These are phyloP conservation scores for Boletus eberwhitei DNA, from an alignment of 768 basidiomycete species.

Conservation along the genomic window DNA sequence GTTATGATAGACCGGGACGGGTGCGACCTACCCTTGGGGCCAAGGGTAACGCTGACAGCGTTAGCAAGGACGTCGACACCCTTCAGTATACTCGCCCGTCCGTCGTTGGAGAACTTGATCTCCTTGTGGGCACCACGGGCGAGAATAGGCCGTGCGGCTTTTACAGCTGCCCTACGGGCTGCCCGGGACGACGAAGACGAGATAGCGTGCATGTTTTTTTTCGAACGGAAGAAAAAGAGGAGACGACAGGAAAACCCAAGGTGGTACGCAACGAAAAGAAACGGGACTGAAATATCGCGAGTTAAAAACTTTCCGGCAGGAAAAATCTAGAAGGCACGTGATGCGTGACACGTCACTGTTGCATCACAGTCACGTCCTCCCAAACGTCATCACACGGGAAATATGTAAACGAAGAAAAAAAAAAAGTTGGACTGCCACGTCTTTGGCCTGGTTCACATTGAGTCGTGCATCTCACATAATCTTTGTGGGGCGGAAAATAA, in stretches of 20 bases:
- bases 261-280: not conserved
- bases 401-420: too few relatives aligned
- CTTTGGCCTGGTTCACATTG: too few relatives aligned
- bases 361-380: not conserved
- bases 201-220: conserved; percentile 63
- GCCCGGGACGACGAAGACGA: conserved; percentile 62
- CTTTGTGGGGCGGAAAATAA: too few relatives aligned
- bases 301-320: conserved; percentile 23
- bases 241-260: not conserved
- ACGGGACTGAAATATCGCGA: conserved; percentile 11
- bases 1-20: too few relatives aligned
- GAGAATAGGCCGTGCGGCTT: conserved; percentile 51
- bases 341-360: conserved; percentile 10
- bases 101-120: conserved; percentile 95
- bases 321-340: conserved; percentile 36
- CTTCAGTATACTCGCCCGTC: conserved; percentile 87
- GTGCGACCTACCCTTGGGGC: conserved; percentile 77
- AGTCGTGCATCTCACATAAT: too few relatives aligned
- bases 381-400: too few relatives aligned
- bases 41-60: conserved; percentile 93
- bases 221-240: conserved; percentile 9
- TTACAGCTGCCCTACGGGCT: conserved; percentile 63
- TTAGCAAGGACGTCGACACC: conserved; percentile 97
- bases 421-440: too few relatives aligned
- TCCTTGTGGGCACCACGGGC: conserved; percentile 88